Percentiles rank a stretch among this genome's conserved stretches.
These are phyloP conservation scores for Malassezia obtusa DNA, from an alignment of 1,284 basidiomycete genomes.

Conservation along the genomic window DNA sequence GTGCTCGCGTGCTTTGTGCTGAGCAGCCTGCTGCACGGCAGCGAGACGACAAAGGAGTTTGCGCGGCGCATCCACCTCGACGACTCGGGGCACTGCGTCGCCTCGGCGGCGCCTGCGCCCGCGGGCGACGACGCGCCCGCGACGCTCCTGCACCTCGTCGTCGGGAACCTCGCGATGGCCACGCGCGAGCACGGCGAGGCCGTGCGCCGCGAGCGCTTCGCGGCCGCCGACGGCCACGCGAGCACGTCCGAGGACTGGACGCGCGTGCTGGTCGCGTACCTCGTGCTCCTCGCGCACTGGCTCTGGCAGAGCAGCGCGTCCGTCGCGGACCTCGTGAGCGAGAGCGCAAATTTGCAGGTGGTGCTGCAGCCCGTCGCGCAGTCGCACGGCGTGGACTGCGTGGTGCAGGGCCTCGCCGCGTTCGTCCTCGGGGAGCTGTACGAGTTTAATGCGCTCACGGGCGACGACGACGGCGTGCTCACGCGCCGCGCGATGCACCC, in stretches of 20 bases:
- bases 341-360: slow-evolving; percentile 70
- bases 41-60: slow-evolving; percentile 54
- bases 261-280: slow-evolving; percentile 72
- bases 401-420: slow-evolving; percentile 81
- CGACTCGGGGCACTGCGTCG: slow-evolving; percentile 30
- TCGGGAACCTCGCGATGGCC: slow-evolving; percentile 60
- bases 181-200: slow-evolving; percentile 52
- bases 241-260: slow-evolving; percentile 59
- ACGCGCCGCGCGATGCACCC: slow-evolving; percentile 51
- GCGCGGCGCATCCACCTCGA: slow-evolving; percentile 51
- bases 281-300: slow-evolving; percentile 77
- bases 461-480: slow-evolving; percentile 11
- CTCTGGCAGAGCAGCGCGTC: slow-evolving; percentile 88
- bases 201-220: slow-evolving; percentile 34
- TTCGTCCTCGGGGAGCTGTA: slow-evolving; percentile 89
- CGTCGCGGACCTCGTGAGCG: slow-evolving; percentile 77
- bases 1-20: slow-evolving; percentile 45
- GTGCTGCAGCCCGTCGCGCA: slow-evolving; percentile 83
- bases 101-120: neutral
- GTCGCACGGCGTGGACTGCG: slow-evolving; percentile 67
- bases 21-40: slow-evolving; percentile 53
- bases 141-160: slow-evolving; percentile 53
- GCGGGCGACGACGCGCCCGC: slow-evolving; percentile 50
- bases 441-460: slow-evolving; percentile 38
- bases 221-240: slow-evolving; percentile 17